Base-by-base conservation (phyloP, 768 basidiomycete species). In the Lyophyllum semitale region DNA sequence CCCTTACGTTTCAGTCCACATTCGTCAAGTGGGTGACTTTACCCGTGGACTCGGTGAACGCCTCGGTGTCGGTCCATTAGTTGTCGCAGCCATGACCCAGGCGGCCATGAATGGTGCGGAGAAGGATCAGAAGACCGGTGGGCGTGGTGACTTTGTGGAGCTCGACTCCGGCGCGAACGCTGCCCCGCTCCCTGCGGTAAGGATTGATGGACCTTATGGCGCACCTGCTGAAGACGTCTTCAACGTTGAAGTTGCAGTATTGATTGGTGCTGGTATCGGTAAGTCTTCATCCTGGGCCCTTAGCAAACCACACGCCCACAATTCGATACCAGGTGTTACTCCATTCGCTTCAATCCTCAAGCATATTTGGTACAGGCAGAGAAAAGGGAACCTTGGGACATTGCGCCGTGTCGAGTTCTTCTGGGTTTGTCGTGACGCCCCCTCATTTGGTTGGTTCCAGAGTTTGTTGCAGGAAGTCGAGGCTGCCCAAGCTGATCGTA, bases 361-460 rank as follows among this genome's bases (percentile, higher is more conserved):
- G 74, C 90, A 97, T 67, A 92, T 98, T 58, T 95, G 94, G 94
- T 95, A 96, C 75, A 84, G 85, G 62, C 93, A 95, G 71, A 86
- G 84, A 73, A 81, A 79, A 53, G 87, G 88, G 38, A 80, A 83
- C 55, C 75, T 95, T 32, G 91, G 91, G 29, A 82, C 86, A 27
- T 84, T 98, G 53, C 86, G 88, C 49, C 84, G 90, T 40, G 95
- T 97, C 54, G 93, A 96, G 63, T 95, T 96, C 72, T 91, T 96
- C 76, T 96, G 94, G 95, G 83, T 93, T 59, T 91, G 88, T 69
- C 88, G 91, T 68, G 91, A 95, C 61, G 85, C 90, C n/a, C 92
- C 92, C n/a, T 91, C 91, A n/a, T 94, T 97, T 65, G 94, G 93
- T 63, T 97, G 95, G 95, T 96, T 98, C 83, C 92, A 95, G 70